Percentiles rank a stretch among this genome's conserved stretches.
Conservation (phyloP, 108 stramenopile species). For the Nitzschia sp. region DNA sequence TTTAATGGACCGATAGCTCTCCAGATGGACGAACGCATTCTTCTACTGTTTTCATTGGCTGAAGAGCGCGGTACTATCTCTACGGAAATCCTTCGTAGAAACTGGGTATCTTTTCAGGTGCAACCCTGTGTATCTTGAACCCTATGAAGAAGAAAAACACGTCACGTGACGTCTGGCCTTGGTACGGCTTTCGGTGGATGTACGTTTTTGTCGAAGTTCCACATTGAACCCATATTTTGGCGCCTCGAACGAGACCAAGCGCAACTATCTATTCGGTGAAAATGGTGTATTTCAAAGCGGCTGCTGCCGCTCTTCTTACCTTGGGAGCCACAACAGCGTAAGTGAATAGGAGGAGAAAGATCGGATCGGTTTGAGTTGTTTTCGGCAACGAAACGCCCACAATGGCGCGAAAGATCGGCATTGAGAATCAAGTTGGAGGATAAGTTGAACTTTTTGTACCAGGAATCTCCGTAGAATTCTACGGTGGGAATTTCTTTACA, state of each 20-base stretch:
- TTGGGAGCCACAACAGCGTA: constrained; percentile 74
- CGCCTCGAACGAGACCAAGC: neutral
- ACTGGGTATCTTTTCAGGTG: neutral
- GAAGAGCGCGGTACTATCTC: neutral
- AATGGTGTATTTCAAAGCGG: constrained; percentile 79
- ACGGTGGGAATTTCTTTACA: constrained; percentile 6
- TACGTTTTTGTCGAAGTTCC: constrained; percentile 18
- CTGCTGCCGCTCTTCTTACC: constrained; percentile 72
- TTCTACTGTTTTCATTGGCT: neutral
- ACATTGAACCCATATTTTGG: constrained; percentile 6
- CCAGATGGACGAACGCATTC: neutral
- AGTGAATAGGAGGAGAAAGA: constrained; percentile 28
- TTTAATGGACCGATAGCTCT: neutral
- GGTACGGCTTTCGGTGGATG: neutral
- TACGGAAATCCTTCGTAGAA: neutral
- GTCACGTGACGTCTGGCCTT: constrained; percentile 6
- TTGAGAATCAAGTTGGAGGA: neutral
- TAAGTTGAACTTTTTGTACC: constrained; percentile 51
- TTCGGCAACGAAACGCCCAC: neutral
- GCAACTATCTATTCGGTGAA: constrained; percentile 1
- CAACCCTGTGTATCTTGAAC: constrained; percentile 1
- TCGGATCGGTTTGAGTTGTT: neutral
- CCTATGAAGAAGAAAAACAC: constrained; percentile 1
- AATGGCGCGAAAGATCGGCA: neutral
- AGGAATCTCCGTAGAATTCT: constrained; percentile 33